A percentile compares a stretch with the other conserved stretches of the same genome.
These are phyloP conservation scores for Globisporangium nunn DNA, from an alignment of 352 stramenopile species.

Conservation along the genomic window DNA sequence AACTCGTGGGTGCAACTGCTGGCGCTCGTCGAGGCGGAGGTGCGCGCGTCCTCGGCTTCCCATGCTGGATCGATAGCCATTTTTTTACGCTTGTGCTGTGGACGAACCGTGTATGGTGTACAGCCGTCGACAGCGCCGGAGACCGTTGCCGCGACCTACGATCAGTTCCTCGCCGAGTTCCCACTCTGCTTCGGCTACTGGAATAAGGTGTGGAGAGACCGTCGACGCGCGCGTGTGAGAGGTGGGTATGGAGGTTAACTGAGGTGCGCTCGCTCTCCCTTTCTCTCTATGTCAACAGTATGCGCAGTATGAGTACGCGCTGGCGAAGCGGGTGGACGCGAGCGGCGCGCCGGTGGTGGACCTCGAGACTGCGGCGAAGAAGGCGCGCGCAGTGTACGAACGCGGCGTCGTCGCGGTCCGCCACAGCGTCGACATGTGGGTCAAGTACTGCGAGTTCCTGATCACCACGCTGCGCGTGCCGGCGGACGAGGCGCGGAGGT, in stretches of 20 bases:
- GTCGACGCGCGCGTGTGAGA: neutral
- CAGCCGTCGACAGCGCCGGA: constrained; percentile 34
- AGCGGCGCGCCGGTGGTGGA: constrained; percentile 36
- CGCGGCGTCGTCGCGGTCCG: constrained; percentile 52
- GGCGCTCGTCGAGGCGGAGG: constrained; percentile 60
- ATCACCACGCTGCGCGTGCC: constrained; percentile 49
- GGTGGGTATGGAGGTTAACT: too few relatives aligned
- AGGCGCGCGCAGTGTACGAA: constrained; percentile 57
- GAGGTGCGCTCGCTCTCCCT: neutral
- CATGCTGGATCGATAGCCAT: neutral
- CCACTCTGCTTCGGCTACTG: constrained; percentile 83
- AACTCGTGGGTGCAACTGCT: constrained; percentile 74
- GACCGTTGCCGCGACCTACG: constrained; percentile 59
- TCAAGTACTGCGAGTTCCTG: constrained; percentile 79
- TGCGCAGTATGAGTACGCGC: constrained; percentile 52
- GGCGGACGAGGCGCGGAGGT: constrained; percentile 60
- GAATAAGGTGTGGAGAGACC: constrained; percentile 55
- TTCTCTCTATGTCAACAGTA: constrained; percentile 29
- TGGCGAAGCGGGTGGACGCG: constrained; percentile 22
- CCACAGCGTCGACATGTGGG: constrained; percentile 80
- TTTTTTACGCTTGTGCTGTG: neutral
- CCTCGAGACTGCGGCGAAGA: constrained; percentile 32
- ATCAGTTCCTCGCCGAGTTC: constrained; percentile 66
- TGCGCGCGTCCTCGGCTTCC: constrained; percentile 7
- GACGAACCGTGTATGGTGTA: neutral